Base-by-base conservation (phyloP, 1,139 yeast species). In the Candida glucosophila region DNA sequence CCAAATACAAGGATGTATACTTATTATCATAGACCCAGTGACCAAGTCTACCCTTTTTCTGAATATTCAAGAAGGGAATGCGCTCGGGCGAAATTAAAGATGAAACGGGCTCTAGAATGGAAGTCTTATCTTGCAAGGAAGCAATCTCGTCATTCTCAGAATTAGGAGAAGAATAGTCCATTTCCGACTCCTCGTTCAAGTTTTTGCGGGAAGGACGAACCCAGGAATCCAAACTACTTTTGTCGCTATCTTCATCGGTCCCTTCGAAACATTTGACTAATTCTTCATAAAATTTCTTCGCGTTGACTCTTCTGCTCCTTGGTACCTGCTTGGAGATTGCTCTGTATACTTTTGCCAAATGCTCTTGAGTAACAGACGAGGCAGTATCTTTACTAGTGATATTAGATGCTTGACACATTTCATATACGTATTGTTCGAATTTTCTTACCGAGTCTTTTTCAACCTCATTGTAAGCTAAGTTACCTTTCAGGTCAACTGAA, bases 391-490 rank as follows among this genome's bases (percentile, higher is more conserved):
- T 63, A 44, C 67, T 76, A 37, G 97, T 83, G 52, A 83, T 62
- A 40, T 75, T 75, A 44, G 95, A 90, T 59, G 98, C 98, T 48
- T 75, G 78, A 29, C 97, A 95, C 97, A 90, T 88, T 57, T 85
- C 95, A 50, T 77, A 73, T 40, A 90, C 97, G 50, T 90, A 90
- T 54, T 88, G 93, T 60, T 92, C 96, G 39, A 90, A 73, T 55
- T 90, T 90, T 61, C 97, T 78, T 38, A 88, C 93, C 32, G 90
- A 72, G 24, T 90, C 85, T 57, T 95, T 82, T 52, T 85, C 77
- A 35, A 71, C 78, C 63, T 90, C 98, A 37, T 74, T 67, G 58
- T 85, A 90, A 33, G 67, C 67, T 47, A 90, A 72, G 51, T 77
- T 81, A 59, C 98, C 98, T 64, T 80, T 85, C 37, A 76, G 71